Conservation (phyloP, 2,329 filamentous ascomycete genomes). For the Colletotrichum sp. region DNA sequence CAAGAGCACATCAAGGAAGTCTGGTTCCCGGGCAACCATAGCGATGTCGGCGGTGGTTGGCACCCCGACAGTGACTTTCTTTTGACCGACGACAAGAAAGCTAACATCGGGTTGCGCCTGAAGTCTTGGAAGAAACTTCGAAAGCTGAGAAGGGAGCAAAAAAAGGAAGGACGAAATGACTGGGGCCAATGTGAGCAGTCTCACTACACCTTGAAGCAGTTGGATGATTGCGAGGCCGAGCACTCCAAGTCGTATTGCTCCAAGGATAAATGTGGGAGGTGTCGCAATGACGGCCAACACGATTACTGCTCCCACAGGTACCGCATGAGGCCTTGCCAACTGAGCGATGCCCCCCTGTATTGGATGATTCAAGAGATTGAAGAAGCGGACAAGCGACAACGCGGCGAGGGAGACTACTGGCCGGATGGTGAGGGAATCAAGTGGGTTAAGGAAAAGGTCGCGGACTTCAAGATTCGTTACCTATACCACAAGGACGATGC, state of each 20-base stretch:
- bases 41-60: slow-evolving; percentile 61
- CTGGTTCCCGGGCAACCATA: slow-evolving; percentile 61
- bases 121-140: background rate
- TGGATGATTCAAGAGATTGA: slow-evolving; percentile 59
- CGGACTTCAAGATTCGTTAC: slow-evolving; percentile 29
- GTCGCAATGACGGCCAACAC: background rate
- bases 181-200: background rate
- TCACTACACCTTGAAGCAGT: slow-evolving; percentile 26
- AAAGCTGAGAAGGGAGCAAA: background rate
- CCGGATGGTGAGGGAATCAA: background rate
- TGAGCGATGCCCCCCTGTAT: slow-evolving; percentile 54
- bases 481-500: slow-evolving; percentile 28
- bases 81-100: slow-evolving; percentile 25
- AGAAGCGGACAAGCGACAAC: slow-evolving; percentile 26
- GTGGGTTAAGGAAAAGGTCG: slow-evolving; percentile 33
- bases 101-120: slow-evolving; percentile 30
- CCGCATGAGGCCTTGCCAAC: slow-evolving; percentile 38
- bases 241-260: background rate
- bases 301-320: background rate
- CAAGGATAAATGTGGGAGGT: background rate
- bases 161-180: background rate
- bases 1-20: slow-evolving; percentile 52
- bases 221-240: background rate
- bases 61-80: slow-evolving; percentile 31
- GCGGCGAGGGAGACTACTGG: background rate